Evolutionary conservation across 2,329 filamentous ascomycete genomes (phyloP), one percentile per base, ranked within the genome.

Genomic region (Amphichorda felina): DNA sequence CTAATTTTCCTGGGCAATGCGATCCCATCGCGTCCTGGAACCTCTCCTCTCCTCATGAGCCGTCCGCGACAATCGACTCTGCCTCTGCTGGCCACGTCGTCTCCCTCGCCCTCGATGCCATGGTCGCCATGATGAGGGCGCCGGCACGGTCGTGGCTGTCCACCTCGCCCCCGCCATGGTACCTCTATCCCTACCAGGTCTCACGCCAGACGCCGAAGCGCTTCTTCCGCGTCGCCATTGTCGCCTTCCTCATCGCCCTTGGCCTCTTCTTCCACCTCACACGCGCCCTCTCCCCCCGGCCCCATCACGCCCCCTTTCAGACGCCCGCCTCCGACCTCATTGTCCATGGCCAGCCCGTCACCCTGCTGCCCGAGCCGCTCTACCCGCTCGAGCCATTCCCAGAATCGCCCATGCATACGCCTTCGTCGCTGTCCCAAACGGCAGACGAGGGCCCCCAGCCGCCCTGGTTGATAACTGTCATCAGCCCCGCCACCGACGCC

Each of bases 391-490:
- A 36, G 2, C 45, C 46, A 2, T 53, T 53, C 32, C 48, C 47
- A 7, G 30, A 45, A 4, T 49, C 50, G 8, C 50, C 50, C 4
- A 42, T 44, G 30, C 34, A 44, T 14, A 18, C 35, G 11, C 10
- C 29, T 10, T 15, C 16, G 14, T 15, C 29, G 29, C 17, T 17
- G 8, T 31, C 15, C 11, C 29, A 17, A 26, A 28, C 29, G 10
- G 1, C 34, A 15, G 14, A 27, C 16, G 28, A 33, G 6, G 21
- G 32, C 5, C 32, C 24, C 8, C 25, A 17, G 8, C 33, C 39
- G 3, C 48, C 51, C 2, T 54, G 51, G 51, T 43, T 54, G 11
- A 44, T 45, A 8, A 48, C 49, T 10, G 49, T 54, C 33, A 53
- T 54, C 19, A 49, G 47, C 10, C 38, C 50, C 5, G 50, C 50